A percentile compares a stretch with the other conserved stretches of the same genome.
Conservation (phyloP, 2,329 filamentous ascomycete species). For the Xylariales sp. region DNA sequence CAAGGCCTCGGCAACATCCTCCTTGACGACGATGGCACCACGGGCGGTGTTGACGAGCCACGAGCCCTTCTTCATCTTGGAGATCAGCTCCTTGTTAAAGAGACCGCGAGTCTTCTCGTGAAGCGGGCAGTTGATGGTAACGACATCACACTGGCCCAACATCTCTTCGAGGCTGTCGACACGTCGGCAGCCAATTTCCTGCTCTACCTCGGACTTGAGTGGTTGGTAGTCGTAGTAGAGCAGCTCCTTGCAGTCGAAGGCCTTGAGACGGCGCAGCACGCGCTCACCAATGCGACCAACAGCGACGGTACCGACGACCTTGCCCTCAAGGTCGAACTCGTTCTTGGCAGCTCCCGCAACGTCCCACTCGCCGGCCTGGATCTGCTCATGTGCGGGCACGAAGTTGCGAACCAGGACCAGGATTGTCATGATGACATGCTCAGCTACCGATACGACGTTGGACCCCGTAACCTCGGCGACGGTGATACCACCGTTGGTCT, state of each 20-base stretch:
- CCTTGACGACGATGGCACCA: conserved; percentile 98
- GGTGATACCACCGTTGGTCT: conserved; percentile 94
- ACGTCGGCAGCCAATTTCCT: conserved; percentile 90
- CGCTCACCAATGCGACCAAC: conserved; percentile 98
- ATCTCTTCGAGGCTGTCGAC: conserved; percentile 90
- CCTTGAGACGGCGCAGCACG: conserved; percentile 90
- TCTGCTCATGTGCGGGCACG: conserved; percentile 92
- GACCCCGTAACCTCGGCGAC: conserved; percentile 97
- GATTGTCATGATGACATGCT: conserved; percentile 99
- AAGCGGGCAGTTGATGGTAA: conserved; percentile 99
- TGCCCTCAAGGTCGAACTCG: conserved; percentile 95
- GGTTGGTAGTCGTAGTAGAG: conserved; percentile 99
- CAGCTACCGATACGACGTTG: conserved; percentile 97
- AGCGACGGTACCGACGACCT: conserved; percentile 95
- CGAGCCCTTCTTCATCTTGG: conserved; percentile 97
- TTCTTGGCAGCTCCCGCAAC: conserved; percentile 96
- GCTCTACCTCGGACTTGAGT: conserved; percentile 76
- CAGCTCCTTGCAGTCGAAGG: conserved; percentile 99
- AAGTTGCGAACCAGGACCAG: conserved; percentile 96
- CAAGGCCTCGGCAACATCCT: conserved; percentile 92
- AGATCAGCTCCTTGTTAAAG: conserved; percentile 97
- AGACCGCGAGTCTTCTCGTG: conserved; percentile 96
- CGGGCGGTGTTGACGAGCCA: conserved; percentile 99
- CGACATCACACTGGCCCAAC: conserved; percentile 88
- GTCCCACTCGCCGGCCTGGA: conserved; percentile 86